Evolutionary conservation across 345 rosid genomes (phyloP).

Genomic region (Citrus medica): DNA sequence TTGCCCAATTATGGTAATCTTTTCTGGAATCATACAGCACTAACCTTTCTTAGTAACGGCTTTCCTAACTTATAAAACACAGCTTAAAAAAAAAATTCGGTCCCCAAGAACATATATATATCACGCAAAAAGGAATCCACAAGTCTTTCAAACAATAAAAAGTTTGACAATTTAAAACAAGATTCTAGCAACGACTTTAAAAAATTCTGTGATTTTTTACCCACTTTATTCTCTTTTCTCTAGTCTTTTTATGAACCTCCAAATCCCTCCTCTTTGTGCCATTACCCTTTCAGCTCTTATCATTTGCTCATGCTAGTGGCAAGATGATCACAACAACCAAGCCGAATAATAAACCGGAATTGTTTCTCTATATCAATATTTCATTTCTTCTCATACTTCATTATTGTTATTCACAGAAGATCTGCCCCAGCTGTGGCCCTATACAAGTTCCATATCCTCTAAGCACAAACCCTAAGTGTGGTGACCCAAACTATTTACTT

Average conservation of each 20-base stretch:
- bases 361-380: neutral
- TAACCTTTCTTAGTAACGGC: neutral
- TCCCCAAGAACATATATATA: neutral
- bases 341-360: neutral
- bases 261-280: slow-evolving; percentile 6
- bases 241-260: slow-evolving; percentile 23
- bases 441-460: slow-evolving; percentile 51
- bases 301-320: slow-evolving; percentile 12
- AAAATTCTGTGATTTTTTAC: neutral
- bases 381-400: slow-evolving; percentile 13
- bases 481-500: slow-evolving; percentile 44
- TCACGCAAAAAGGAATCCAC: slow-evolving; percentile 17
- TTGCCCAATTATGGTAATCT: neutral
- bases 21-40: neutral
- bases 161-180: neutral
- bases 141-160: slow-evolving; percentile 22
- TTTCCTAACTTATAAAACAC: slow-evolving; percentile 6
- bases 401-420: slow-evolving; percentile 30
- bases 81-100: neutral
- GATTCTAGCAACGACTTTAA: slow-evolving; percentile 29
- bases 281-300: slow-evolving; percentile 8
- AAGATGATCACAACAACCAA: slow-evolving; percentile 17
- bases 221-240: slow-evolving; percentile 29
- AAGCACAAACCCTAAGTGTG: slow-evolving; percentile 52
- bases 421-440: slow-evolving; percentile 51